Conservation (phyloP, 2,329 filamentous ascomycete species). For the Truncatella angustata region DNA sequence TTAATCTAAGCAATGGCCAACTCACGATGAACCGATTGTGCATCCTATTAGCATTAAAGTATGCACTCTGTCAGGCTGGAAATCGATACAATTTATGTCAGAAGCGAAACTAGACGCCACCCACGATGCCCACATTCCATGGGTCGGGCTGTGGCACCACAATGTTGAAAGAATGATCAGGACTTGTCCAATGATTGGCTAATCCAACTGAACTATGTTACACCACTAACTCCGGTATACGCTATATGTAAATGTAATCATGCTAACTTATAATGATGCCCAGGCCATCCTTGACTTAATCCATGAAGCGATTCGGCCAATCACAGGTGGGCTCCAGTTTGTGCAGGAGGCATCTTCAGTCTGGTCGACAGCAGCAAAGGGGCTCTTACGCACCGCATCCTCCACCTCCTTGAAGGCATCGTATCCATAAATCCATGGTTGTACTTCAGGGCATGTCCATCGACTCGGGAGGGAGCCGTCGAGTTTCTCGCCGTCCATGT, state of each 20-base stretch:
- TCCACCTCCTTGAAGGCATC: slow-evolving; percentile 57
- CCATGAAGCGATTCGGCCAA: slow-evolving; percentile 1
- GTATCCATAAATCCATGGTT: slow-evolving; percentile 65
- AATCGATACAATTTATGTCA: too few species aligned
- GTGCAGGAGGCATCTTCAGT: not conserved
- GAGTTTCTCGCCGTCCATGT: slow-evolving; percentile 48
- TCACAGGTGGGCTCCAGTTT: not conserved
- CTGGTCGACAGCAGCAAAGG: slow-evolving; percentile 13
- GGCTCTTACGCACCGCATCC: slow-evolving; percentile 23
- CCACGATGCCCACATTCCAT: too few species aligned
- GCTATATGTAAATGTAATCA: not conserved
- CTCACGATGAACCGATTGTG: too few species aligned
- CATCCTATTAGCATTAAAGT: too few species aligned
- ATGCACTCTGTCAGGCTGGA: too few species aligned
- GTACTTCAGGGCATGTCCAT: slow-evolving; percentile 61
- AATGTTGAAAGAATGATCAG: too few species aligned
- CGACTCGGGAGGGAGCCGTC: slow-evolving; percentile 59
- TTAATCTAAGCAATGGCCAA: too few species aligned
- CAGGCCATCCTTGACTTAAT: slow-evolving; percentile 4
- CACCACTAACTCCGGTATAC: not conserved
- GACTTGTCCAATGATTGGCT: not conserved
- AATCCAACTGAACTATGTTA: not conserved
- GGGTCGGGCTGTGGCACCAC: too few species aligned
- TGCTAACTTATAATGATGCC: not conserved
- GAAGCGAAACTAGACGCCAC: too few species aligned